These are phyloP conservation scores for Eutrema japonicum DNA, from an alignment of 345 rosid species.

Conservation along the genomic window DNA sequence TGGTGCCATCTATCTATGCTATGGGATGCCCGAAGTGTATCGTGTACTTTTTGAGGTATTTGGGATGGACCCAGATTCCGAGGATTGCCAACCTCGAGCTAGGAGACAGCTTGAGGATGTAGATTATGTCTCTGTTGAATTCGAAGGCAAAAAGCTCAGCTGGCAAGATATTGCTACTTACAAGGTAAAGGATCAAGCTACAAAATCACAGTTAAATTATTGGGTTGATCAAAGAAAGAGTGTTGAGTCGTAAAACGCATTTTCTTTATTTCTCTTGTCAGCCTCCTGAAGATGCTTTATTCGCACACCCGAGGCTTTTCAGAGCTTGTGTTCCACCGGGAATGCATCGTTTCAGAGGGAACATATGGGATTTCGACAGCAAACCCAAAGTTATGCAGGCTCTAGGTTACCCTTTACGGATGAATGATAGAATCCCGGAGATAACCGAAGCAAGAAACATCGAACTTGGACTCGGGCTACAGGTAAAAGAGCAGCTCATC, in stretches of 20 bases:
- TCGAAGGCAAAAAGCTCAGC: slow-evolving; percentile 74
- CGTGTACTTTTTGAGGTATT: slow-evolving; percentile 93
- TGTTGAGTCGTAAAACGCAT: not conserved
- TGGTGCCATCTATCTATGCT: slow-evolving; percentile 93
- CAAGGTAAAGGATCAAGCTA: slow-evolving; percentile 54
- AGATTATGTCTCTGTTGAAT: slow-evolving; percentile 92
- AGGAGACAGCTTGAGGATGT: slow-evolving; percentile 97
- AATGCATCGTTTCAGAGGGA: slow-evolving; percentile 96
- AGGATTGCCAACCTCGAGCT: slow-evolving; percentile 85
- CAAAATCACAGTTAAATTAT: not conserved
- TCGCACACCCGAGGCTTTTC: slow-evolving; percentile 92
- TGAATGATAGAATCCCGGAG: slow-evolving; percentile 77
- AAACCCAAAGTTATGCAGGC: slow-evolving; percentile 77
- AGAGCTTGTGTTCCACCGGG: slow-evolving; percentile 98
- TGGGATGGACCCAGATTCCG: slow-evolving; percentile 96
- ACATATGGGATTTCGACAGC: slow-evolving; percentile 93
- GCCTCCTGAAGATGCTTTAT: slow-evolving; percentile 97
- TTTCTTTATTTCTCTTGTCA: slow-evolving; percentile 37
- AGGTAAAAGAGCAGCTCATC: slow-evolving; percentile 48
- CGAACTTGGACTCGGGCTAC: slow-evolving; percentile 93
- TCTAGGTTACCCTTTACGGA: slow-evolving; percentile 72
- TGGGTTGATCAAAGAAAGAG: not conserved
- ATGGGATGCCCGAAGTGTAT: slow-evolving; percentile 96
- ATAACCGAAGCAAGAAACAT: slow-evolving; percentile 93
- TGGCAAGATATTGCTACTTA: slow-evolving; percentile 96